A percentile compares a stretch with the other conserved stretches of the same genome.
Evolutionary conservation across 2,329 filamentous ascomycete species (phyloP).

Genomic region (Pyrenophora teres): DNA sequence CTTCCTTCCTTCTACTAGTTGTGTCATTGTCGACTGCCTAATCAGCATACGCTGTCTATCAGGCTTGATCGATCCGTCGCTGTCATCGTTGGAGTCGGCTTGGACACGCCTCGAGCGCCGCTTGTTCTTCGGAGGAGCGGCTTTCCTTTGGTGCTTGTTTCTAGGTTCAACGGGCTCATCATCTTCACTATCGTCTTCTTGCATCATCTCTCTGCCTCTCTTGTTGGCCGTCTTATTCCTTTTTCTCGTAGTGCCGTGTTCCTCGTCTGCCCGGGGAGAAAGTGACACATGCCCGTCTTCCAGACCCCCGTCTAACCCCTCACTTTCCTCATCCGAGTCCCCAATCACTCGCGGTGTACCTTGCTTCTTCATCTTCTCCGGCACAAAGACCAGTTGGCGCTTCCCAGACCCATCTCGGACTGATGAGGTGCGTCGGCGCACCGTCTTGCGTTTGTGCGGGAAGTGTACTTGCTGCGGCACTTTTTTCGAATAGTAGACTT

Average conservation of each 20-base stretch:
- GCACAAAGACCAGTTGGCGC: slow-evolving; percentile 37
- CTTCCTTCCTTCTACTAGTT: slow-evolving; percentile 33
- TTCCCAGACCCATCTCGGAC: slow-evolving; percentile 24
- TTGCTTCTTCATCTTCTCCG: slow-evolving; percentile 32
- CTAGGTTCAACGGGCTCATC: slow-evolving; percentile 7
- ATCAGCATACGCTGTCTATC: slow-evolving; percentile 17
- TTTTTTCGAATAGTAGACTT: slow-evolving; percentile 41
- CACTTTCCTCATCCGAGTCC: slow-evolving; percentile 22
- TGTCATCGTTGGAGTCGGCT: slow-evolving; percentile 9
- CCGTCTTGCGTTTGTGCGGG: slow-evolving; percentile 34
- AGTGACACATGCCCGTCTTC: slow-evolving; percentile 1
- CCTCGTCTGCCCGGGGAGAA: neutral
- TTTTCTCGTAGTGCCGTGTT: neutral
- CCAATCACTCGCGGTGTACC: slow-evolving; percentile 2
- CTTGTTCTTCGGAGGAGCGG: slow-evolving; percentile 2
- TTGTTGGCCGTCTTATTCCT: slow-evolving; percentile 21
- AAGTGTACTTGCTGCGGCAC: slow-evolving; percentile 37
- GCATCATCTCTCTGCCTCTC: slow-evolving; percentile 15
- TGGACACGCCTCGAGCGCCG: slow-evolving; percentile 4
- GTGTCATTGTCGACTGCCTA: slow-evolving; percentile 46
- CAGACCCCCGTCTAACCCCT: slow-evolving; percentile 14
- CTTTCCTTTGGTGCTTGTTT: slow-evolving; percentile 29
- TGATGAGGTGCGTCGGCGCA: slow-evolving; percentile 24
- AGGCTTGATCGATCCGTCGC: neutral
- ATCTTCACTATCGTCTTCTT: slow-evolving; percentile 9